Conservation (phyloP, 306 rosid genomes). For the Rosa persica region DNA sequence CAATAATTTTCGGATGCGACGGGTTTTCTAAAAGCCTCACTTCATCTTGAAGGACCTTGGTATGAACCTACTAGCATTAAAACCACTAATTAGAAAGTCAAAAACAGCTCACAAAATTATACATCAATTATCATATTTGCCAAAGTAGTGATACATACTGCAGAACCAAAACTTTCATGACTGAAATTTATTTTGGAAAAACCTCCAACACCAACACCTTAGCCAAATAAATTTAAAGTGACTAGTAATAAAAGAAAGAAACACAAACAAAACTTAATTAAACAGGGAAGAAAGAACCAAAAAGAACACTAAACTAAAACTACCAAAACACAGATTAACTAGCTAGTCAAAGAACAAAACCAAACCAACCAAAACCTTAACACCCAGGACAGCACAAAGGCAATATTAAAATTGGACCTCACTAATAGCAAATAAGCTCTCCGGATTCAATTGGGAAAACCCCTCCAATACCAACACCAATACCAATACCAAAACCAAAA, state of each 20-base stretch:
- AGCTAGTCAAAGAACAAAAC: background rate
- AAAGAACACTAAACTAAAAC: background rate
- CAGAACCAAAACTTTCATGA: background rate
- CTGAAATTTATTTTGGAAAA: background rate
- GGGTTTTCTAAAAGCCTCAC: conserved; percentile 87
- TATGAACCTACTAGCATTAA: conserved; percentile 64
- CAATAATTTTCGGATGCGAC: conserved; percentile 95
- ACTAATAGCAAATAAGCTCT: background rate
- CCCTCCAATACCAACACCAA: background rate
- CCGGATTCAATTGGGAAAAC: background rate
- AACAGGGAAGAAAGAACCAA: background rate
- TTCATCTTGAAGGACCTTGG: conserved; percentile 96
- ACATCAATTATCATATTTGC: background rate
- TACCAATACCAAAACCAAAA: background rate
- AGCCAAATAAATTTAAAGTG: background rate
- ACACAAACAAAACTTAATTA: background rate
- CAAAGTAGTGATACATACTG: background rate
- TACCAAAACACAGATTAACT: background rate
- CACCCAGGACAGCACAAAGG: background rate
- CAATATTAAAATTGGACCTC: background rate
- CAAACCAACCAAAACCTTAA: background rate
- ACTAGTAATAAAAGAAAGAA: background rate
- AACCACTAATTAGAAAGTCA: conserved; percentile 17
- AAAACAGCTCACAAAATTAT: background rate
- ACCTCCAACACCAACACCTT: background rate